A percentile compares a stretch with the other conserved stretches of the same genome.
Evolutionary conservation across 352 stramenopile genomes (phyloP).

Genomic region (Globisporangium abappressorium): DNA sequence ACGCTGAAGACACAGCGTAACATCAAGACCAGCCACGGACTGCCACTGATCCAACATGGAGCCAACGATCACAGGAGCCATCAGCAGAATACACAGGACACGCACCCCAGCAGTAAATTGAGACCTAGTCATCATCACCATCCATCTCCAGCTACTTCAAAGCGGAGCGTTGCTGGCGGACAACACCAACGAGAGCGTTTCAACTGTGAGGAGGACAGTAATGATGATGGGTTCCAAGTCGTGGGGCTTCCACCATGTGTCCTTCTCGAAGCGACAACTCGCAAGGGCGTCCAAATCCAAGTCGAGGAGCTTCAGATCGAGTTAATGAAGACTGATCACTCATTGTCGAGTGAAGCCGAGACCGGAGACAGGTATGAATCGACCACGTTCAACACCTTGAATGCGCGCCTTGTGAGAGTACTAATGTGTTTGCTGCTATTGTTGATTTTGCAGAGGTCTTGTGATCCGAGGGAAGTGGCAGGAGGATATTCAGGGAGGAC

Average conservation of each 20-base stretch:
- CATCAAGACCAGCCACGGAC: conserved; percentile 13
- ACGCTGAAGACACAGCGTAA: conserved; percentile 5
- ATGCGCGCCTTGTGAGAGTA: too few relatives aligned
- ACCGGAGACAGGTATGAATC: conserved; percentile 44
- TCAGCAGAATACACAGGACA: not conserved
- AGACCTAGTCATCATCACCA: not conserved
- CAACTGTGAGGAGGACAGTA: conserved; percentile 10
- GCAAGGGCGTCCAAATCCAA: conserved; percentile 49
- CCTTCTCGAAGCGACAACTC: conserved; percentile 64
- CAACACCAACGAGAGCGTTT: conserved; percentile 4
- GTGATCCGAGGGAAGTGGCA: conserved; percentile 46
- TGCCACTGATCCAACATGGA: conserved; percentile 15
- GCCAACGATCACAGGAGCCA: not conserved
- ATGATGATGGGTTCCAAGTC: conserved; percentile 23
- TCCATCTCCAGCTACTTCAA: not conserved
- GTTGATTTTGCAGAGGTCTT: conserved; percentile 36
- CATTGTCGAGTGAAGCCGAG: conserved; percentile 5
- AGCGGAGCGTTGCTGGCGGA: not conserved
- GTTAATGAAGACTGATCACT: conserved; percentile 16
- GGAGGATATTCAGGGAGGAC: conserved; percentile 32
- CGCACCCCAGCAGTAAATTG: not conserved
- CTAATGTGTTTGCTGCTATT: conserved; percentile 1
- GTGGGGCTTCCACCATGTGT: conserved; percentile 34
- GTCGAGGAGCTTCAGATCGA: conserved; percentile 72
- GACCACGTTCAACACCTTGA: not conserved